These are phyloP conservation scores for Scedosporium minutisporum DNA, from an alignment of 2,329 filamentous ascomycete species.

Conservation along the genomic window DNA sequence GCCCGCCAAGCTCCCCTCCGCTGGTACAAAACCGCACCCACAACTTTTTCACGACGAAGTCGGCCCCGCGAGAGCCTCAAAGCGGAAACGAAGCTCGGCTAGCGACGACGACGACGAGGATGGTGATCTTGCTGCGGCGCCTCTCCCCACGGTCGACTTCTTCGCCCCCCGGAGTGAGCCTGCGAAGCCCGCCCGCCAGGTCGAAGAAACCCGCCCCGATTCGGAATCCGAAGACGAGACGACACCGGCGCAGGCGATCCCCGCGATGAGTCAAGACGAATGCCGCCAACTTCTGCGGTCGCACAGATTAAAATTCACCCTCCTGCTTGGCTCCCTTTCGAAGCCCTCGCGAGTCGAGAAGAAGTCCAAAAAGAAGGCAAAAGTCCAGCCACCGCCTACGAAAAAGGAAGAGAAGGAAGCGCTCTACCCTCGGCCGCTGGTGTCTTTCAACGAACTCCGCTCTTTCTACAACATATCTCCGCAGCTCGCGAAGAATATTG, in stretches of 20 bases:
- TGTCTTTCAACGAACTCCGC: slow-evolving; percentile 64
- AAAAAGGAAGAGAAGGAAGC: slow-evolving; percentile 46
- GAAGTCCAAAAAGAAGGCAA: slow-evolving; percentile 33
- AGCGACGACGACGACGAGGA: slow-evolving; percentile 18
- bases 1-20: slow-evolving; percentile 48
- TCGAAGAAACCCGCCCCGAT: neutral
- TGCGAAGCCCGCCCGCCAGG: slow-evolving; percentile 11
- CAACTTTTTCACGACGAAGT: slow-evolving; percentile 58
- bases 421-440: slow-evolving; percentile 71
- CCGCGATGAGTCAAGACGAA: slow-evolving; percentile 54
- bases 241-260: slow-evolving; percentile 14
- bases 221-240: slow-evolving; percentile 11
- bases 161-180: slow-evolving; percentile 40
- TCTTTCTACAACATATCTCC: slow-evolving; percentile 63
- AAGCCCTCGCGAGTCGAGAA: slow-evolving; percentile 35
- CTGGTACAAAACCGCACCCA: slow-evolving; percentile 53
- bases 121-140: slow-evolving; percentile 11
- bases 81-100: slow-evolving; percentile 40
- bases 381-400: slow-evolving; percentile 21
- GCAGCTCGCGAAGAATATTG: slow-evolving; percentile 67
- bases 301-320: slow-evolving; percentile 75
- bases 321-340: slow-evolving; percentile 48
- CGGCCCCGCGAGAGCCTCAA: slow-evolving; percentile 32
- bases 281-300: slow-evolving; percentile 65
- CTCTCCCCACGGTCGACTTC: slow-evolving; percentile 45